Evolutionary conservation across 108 stramenopile species (phyloP), one percentile per base, ranked within the genome.

Genomic region (Stephanodiscus triporus): DNA sequence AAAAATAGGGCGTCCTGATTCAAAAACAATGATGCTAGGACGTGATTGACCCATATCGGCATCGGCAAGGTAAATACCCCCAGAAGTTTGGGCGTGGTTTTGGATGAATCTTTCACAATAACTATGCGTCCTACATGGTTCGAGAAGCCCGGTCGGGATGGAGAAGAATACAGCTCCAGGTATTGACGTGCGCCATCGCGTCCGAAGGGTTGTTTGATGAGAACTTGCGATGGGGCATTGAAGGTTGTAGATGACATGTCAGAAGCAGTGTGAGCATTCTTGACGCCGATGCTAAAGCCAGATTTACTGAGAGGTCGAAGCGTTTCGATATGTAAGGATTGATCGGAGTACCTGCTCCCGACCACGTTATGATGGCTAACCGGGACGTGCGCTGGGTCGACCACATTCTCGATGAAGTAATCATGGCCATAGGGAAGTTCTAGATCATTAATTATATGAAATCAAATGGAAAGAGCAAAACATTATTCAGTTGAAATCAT

Each of bases 401-500:
- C 79, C 9, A 80, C 79, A 59, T 80, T 80, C 57, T 80, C 79
- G 29, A 80, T 49, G 45, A 80, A 80, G 36, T 42, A 80, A 49
- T 80, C 79, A 34, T 60, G 58, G 6, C 60, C 48, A 36, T 80
- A 80, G 3, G 79, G 79, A 8, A 80, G 43, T 26, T 80, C 36
- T 36, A 36, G n/a, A n/a, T n/a, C n/a, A n/a, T n/a, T n/a, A n/a
- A n/a, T n/a, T n/a, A n/a, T n/a, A n/a, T n/a, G n/a, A n/a, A n/a
- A n/a, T n/a, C n/a, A n/a, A n/a, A n/a, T n/a, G n/a, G n/a, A n/a
- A n/a, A n/a, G n/a, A n/a, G n/a, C n/a, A n/a, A n/a, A n/a, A n/a
- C n/a, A n/a, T n/a, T n/a, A n/a, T n/a, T n/a, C n/a, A n/a, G n/a
- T n/a, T n/a, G n/a, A n/a, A n/a, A n/a, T n/a, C n/a, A n/a, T n/a